Evolutionary conservation across 1,139 yeast species (phyloP).

Genomic region (Zygosaccharomyces sapae): DNA sequence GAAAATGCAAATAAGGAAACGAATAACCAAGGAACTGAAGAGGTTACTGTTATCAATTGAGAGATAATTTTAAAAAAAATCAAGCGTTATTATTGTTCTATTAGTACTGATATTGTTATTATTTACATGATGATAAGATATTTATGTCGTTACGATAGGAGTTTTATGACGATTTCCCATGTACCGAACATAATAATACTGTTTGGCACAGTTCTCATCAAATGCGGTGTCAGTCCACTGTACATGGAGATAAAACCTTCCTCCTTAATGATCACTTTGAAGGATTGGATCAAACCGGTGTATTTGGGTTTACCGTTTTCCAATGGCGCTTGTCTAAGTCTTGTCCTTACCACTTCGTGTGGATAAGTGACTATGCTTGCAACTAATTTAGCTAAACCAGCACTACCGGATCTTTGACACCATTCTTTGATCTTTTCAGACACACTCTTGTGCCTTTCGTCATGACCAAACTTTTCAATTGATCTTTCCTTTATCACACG

Average conservation of each 20-base stretch:
- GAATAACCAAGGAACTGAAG: neutral
- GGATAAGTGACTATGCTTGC: slow-evolving; percentile 95
- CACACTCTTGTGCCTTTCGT: slow-evolving; percentile 49
- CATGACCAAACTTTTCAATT: slow-evolving; percentile 37
- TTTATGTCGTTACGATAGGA: slow-evolving; percentile 43
- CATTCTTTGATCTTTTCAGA: slow-evolving; percentile 74
- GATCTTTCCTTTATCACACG: slow-evolving; percentile 59
- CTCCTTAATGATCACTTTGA: slow-evolving; percentile 74
- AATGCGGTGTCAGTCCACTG: slow-evolving; percentile 95
- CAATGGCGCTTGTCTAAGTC: slow-evolving; percentile 90
- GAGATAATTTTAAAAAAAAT: neutral
- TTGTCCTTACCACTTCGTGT: slow-evolving; percentile 93
- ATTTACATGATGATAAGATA: neutral
- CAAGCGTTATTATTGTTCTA: neutral
- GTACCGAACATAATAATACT: slow-evolving; percentile 98
- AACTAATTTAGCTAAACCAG: slow-evolving; percentile 90
- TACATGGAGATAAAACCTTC: slow-evolving; percentile 93
- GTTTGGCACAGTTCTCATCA: slow-evolving; percentile 94
- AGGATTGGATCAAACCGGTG: slow-evolving; percentile 87
- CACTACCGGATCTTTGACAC: slow-evolving; percentile 96
- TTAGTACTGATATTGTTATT: neutral
- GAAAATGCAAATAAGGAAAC: slow-evolving; percentile 10
- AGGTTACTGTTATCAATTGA: slow-evolving; percentile 8
- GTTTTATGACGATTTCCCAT: slow-evolving; percentile 86
- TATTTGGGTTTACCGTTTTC: slow-evolving; percentile 79